Evolutionary conservation across 148 eudicot species (phyloP), one percentile per base, ranked within the genome.

Genomic region (Fagopyrum homotropicum): DNA sequence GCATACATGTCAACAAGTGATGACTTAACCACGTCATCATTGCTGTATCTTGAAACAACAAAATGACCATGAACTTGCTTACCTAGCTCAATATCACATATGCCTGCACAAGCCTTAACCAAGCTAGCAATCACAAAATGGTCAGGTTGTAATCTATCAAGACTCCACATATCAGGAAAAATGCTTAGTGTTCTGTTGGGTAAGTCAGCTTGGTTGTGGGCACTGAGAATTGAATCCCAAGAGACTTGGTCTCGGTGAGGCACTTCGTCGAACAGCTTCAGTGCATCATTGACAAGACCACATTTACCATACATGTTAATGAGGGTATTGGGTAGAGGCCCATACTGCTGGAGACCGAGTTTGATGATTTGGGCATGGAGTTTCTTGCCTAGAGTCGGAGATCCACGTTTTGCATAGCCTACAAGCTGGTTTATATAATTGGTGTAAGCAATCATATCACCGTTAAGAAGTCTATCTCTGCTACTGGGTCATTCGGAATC

Each of bases 1-100:
- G 87, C 82, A 73, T 91, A 91, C 83, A 89, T 78, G 74, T 91
- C 91, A n/a, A 91, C 89, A 17, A 91, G 82, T 1, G 91, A 83
- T 0, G 89, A 89, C 83, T 84, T 89, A 63, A 80, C 88, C 59
- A 89, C 91, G 79, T 89, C 93, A 60, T 91, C 93, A 55, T 72
- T 75, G 59, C 69, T 80, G 85, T 76, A 87, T 0, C 22, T 68
- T 0, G 97, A 91, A 55, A 57, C 44, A 45, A 85, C n/a, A 78
- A 91, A 91, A 59, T 79, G 81, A 12, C 80, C 86, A 79, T 91
- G 97, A 19, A 91, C 88, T 80, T 89, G 93, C 30, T 57, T 79
- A 7, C 93, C 97, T 14, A 85, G 45, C 77, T 76, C 83, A 47
- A 85, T 51, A 72, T 76, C 69, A 78, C 80, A 80, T 73, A 79